Evolutionary conservation across 140 eudicot species (phyloP), one percentile per base, ranked within the genome.

Genomic region (Bidens hawaiensis): DNA sequence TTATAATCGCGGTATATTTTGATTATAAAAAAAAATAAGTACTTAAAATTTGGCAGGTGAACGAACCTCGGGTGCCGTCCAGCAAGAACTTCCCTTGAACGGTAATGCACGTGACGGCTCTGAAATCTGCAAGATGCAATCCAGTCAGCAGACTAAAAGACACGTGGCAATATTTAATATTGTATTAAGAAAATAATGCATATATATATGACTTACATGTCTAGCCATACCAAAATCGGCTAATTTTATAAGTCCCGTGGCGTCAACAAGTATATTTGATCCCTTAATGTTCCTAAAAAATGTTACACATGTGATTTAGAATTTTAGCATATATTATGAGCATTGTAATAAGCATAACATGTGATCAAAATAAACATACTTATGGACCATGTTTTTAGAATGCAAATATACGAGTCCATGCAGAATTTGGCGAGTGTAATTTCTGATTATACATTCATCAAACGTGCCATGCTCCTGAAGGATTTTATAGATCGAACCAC

Each of bases 181-280:
- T 55, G 25, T 28, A 27, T 28, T 55, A 41, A 61, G 17, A 15
- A 24, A n/a, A n/a, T n/a, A n/a, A n/a, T n/a, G 17, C 3, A 19
- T 36, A 28, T 48, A 19, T 23, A 19, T 33, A n/a, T 55, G 5
- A 59, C 94, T 82, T 83, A 87, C 98, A 79, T 91, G 94, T 75
- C 84, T 91, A 52, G 91, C 98, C 96, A 87, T 91, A 11, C 96
- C 96, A 78, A 91, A 91, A 79, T 87, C 96, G 9, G 98, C 96
- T 82, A 90, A 71, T 66, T 91, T 91, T 31, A 84, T 89, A 36
- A 94, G 91, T 47, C 98, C 98, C 60, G 69, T 82, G 19, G 98
- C 96, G 79, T 91, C 98, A 69, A 91, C 95, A 42, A 87, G 86
- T 73, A 91, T 84, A 70, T 84, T 87, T 75, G 97, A 94, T 67